These are phyloP conservation scores for Entomortierella chlamydospora DNA, from an alignment of 192 early-diverging fungal species.

Conservation along the genomic window DNA sequence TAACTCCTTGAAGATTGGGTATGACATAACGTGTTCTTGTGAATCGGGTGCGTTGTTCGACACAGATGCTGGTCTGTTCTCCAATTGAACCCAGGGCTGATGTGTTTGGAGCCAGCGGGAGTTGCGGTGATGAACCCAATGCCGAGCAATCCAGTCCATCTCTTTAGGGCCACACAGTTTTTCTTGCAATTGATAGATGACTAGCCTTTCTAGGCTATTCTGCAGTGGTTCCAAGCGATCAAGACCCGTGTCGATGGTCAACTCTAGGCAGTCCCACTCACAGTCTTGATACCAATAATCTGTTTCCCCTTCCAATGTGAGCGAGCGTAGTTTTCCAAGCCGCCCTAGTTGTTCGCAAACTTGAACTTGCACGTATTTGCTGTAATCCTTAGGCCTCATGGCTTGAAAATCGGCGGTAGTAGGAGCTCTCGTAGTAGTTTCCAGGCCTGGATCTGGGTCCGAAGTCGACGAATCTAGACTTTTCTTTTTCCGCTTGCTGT, in stretches of 20 bases:
- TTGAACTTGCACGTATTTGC: neutral
- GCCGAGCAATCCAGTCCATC: slow-evolving; percentile 21
- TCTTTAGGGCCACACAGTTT: neutral
- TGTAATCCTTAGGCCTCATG: neutral
- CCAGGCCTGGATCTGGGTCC: neutral
- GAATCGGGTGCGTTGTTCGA: neutral
- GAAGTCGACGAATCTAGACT: neutral
- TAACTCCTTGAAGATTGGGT: slow-evolving; percentile 15
- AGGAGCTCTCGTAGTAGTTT: neutral
- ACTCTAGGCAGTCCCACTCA: slow-evolving; percentile 9
- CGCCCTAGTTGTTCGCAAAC: slow-evolving; percentile 23
- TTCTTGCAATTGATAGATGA: slow-evolving; percentile 7
- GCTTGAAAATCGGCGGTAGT: neutral
- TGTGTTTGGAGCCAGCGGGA: neutral
- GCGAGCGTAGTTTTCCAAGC: neutral
- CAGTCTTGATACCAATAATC: neutral
- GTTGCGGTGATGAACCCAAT: slow-evolving; percentile 28
- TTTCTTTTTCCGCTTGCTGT: neutral
- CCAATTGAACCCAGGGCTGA: neutral
- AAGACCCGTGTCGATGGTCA: slow-evolving; percentile 20
- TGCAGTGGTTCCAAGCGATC: slow-evolving; percentile 16
- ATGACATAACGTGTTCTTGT: neutral
- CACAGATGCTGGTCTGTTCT: too few species aligned
- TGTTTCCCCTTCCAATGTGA: slow-evolving; percentile 8
- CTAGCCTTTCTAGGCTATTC: slow-evolving; percentile 3